A percentile compares a stretch with the other conserved stretches of the same genome.
phyloP scores from a whole-genome alignment of 1,139 yeast species.

The Hansenula lynferdii region DNA sequence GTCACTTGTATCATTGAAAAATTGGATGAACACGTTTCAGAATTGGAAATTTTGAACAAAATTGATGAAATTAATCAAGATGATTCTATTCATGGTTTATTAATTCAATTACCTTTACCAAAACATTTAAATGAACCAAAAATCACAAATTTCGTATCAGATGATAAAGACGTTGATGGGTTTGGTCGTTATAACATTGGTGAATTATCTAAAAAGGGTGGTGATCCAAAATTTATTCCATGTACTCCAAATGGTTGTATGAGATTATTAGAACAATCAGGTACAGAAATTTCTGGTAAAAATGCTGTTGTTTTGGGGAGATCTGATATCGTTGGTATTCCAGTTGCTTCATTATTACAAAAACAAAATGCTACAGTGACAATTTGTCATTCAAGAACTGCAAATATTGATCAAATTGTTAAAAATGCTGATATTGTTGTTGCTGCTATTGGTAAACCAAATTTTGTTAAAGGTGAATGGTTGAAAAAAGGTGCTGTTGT shows the following conservation, averaged over 20 bases:
- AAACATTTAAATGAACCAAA: slow-evolving; percentile 61
- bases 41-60: slow-evolving; percentile 49
- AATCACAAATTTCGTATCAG: slow-evolving; percentile 62
- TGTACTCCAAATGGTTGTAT: slow-evolving; percentile 80
- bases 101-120: slow-evolving; percentile 74
- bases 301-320: slow-evolving; percentile 77
- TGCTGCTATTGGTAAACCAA: slow-evolving; percentile 74
- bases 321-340: slow-evolving; percentile 81
- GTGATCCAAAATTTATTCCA: slow-evolving; percentile 66
- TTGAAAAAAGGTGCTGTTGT: slow-evolving; percentile 64
- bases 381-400: slow-evolving; percentile 58
- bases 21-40: slow-evolving; percentile 50
- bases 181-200: slow-evolving; percentile 74
- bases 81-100: slow-evolving; percentile 60
- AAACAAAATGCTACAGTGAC: slow-evolving; percentile 77
- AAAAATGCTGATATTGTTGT: slow-evolving; percentile 65
- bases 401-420: slow-evolving; percentile 47
- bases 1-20: slow-evolving; percentile 55
- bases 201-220: slow-evolving; percentile 69
- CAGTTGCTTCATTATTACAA: slow-evolving; percentile 67
- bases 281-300: slow-evolving; percentile 55
- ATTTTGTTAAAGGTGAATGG: slow-evolving; percentile 69
- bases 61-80: slow-evolving; percentile 58
- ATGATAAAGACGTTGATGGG: slow-evolving; percentile 77
- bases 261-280: slow-evolving; percentile 60